Evolutionary conservation across 140 eudicot species (phyloP), one percentile per base, ranked within the genome.

Genomic region (Cichorium intybus): DNA sequence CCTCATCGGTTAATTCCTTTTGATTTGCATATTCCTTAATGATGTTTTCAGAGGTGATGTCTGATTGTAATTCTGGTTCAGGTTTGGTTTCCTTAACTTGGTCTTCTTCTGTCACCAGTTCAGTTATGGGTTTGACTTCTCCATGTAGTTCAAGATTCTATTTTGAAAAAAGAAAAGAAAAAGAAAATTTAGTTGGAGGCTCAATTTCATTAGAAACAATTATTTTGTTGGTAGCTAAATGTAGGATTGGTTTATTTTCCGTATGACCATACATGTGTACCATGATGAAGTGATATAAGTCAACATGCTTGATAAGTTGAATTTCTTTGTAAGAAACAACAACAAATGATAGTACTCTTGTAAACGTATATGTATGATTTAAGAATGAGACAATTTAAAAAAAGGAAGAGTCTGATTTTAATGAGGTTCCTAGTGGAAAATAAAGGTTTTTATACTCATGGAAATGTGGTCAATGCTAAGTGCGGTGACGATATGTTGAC

Each of bases 1-100:
- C 84, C 75, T 74, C 65, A 46, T 69, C 56, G 26, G 12, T 28
- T 28, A 55, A 26, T 34, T 76, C 72, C 10, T 46, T 75, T 33
- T 74, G 66, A 64, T 43, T 64, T 24, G 17, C n/a, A n/a, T n/a
- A n/a, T n/a, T n/a, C n/a, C n/a, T n/a, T n/a, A n/a, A 39, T 39
- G 16, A 39, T 35, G 43, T 35, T 27, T 27, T 27, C 31, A 27
- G 31, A 6, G 31, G 39, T 66, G 56, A 56, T 51, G 51, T 52
- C 62, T 60, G 46, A 61, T 33, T 68, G 69, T n/a, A n/a, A n/a
- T 60, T 62, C 70, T 53, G 60, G 60, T 55, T 52, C 64, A 46
- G 69, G 46, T 34, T 48, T 43, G 21, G 46, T 43, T 39, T 43
- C 66, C 28, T 51, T 35, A 28, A 57, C 55, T 46, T 24, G 56